Base-by-base conservation (phyloP, 2,329 filamentous ascomycete genomes). In the Apiospora malaysiana region DNA sequence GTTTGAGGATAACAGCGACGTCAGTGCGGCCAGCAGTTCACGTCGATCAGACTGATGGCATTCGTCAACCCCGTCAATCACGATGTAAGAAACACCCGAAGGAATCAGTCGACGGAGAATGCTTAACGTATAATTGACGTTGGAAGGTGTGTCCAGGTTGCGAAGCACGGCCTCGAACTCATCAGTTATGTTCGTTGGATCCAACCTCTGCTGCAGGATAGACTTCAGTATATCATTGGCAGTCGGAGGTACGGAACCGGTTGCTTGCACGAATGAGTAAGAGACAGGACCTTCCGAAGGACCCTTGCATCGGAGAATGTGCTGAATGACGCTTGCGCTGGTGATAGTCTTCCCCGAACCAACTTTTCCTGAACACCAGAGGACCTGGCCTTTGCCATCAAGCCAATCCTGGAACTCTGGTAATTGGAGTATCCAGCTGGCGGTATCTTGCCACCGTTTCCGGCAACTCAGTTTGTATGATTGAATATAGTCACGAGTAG, bases 311-410 rank as follows among this genome's bases (percentile, higher is more conserved):
- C 43, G 23, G 42, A 46, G 66, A n/a, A 68, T 1, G 2, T 68
- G 27, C 23, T 68, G 66, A 5, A 68, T 37, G 2, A 68, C 43
- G n/a, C 42, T 68, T 12, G 42, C 23, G 5, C 23, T 47, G 3
- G 66, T 37, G 23, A 47, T 37, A 2, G 66, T 68, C 25, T 68
- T 68, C 7, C 66, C 66, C 8, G 66, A 68, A 5, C 66, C 66
- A 47, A 47, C 47, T 21, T 14, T 68, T 1, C 66, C 66, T 16
- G 66, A 68, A 10, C 42, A 47, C 23, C 66, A 68, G 0, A 68
- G 16, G 0, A 68, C 42, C 14, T 42, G 12, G 5, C 2, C 10
- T 10, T 37, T 14, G 2, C 45, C 43, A 1, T 32, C 3, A 4
- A 37, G 14, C 66, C 66, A 68, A 4, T 8, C 4, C 14, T 6